phyloP scores from a whole-genome alignment of 2,329 filamentous ascomycete genomes.

The Penicillium sp. region DNA sequence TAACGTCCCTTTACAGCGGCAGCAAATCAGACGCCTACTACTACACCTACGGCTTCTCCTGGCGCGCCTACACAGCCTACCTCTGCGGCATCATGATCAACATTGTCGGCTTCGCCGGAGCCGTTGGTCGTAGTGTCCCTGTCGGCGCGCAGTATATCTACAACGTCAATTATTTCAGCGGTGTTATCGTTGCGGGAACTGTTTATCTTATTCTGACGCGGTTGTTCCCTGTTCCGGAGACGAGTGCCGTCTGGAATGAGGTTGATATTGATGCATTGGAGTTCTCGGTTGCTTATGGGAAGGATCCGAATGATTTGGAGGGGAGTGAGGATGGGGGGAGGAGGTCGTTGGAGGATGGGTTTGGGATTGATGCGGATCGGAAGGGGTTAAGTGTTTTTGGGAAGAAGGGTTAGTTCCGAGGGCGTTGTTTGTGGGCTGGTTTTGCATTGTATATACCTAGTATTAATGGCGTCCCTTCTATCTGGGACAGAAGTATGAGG shows the following conservation, averaged over 20 bases:
- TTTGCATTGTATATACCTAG: neutral
- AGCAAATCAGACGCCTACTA: conserved; percentile 62
- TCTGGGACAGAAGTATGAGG: conserved; percentile 10
- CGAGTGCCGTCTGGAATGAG: conserved; percentile 73
- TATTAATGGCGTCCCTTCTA: neutral
- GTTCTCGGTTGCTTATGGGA: conserved; percentile 32
- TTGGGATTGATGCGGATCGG: conserved; percentile 13
- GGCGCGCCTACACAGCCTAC: conserved; percentile 80
- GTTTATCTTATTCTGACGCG: conserved; percentile 69
- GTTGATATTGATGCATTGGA: conserved; percentile 50
- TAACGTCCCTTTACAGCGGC: conserved; percentile 74
- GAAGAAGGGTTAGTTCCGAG: conserved; percentile 15
- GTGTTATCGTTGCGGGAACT: conserved; percentile 65
- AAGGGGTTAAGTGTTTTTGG: conserved; percentile 22
- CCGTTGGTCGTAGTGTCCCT: conserved; percentile 68
- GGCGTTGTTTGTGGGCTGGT: neutral
- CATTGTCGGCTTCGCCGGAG: conserved; percentile 84
- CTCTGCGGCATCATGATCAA: conserved; percentile 82
- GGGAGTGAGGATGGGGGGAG: conserved; percentile 13
- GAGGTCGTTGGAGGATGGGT: conserved; percentile 11
- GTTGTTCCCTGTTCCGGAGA: conserved; percentile 68
- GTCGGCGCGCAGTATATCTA: conserved; percentile 80
- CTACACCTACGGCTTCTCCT: conserved; percentile 69
- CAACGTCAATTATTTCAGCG: conserved; percentile 84
- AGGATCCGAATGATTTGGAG: conserved; percentile 30